These are phyloP conservation scores for Oehlia diaphana DNA, from an alignment of 192 early-diverging fungal species.

Conservation along the genomic window DNA sequence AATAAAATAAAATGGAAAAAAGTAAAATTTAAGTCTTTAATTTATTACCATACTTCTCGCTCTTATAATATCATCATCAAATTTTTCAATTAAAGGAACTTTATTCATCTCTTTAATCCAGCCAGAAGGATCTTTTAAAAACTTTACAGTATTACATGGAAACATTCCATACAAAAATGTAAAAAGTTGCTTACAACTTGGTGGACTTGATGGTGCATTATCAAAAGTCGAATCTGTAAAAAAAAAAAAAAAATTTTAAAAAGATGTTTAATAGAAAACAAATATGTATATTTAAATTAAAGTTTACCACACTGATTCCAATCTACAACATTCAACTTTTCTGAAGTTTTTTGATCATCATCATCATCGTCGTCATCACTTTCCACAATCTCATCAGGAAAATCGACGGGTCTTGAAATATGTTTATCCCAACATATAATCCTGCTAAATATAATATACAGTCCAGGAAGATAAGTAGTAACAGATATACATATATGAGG, in stretches of 20 bases:
- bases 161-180: slow-evolving; percentile 59
- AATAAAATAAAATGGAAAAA: neutral
- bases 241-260: no score
- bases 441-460: slow-evolving; percentile 11
- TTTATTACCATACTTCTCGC: slow-evolving; percentile 37
- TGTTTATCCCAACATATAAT: slow-evolving; percentile 28
- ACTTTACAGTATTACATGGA: slow-evolving; percentile 54
- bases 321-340: neutral
- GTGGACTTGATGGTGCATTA: slow-evolving; percentile 25
- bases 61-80: slow-evolving; percentile 44
- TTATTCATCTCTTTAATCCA: slow-evolving; percentile 22
- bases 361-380: neutral
- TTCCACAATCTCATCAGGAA: slow-evolving; percentile 2
- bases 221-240: slow-evolving; percentile 19
- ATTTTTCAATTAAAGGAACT: slow-evolving; percentile 37
- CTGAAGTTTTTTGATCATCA: neutral
- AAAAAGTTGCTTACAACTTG: slow-evolving; percentile 38
- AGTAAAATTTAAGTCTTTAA: neutral
- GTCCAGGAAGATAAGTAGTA: slow-evolving; percentile 9
- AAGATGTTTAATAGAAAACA: neutral
- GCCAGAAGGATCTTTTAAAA: slow-evolving; percentile 34
- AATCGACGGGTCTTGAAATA: neutral
- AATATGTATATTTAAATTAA: no score
- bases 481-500: slow-evolving; percentile 30
- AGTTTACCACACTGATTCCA: neutral